phyloP scores from a whole-genome alignment of 2,329 filamentous ascomycete genomes.

The Colletotrichum cereale region DNA sequence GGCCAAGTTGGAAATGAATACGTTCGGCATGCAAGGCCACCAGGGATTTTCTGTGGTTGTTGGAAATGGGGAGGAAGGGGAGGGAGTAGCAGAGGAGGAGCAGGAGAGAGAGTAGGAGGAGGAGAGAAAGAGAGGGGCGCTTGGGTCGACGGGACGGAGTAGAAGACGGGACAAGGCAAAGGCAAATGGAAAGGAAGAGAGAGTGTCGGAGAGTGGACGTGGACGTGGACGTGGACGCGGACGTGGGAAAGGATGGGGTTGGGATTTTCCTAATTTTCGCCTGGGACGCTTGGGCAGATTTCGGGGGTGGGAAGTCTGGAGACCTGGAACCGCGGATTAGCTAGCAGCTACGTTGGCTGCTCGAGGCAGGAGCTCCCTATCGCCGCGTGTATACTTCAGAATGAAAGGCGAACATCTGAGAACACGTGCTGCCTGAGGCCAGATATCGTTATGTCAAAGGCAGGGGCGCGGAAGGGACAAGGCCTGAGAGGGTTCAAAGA shows the following conservation, averaged over 20 bases:
- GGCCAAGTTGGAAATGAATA: constrained; percentile 32
- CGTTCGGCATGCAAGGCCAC: constrained; percentile 36
- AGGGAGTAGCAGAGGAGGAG: constrained; percentile 14
- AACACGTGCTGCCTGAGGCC: constrained; percentile 39
- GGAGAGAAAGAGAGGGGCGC: constrained; percentile 22
- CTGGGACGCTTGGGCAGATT: constrained; percentile 41
- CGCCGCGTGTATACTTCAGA: constrained; percentile 37
- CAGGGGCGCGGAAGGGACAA: no score
- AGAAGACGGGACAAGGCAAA: constrained; percentile 29
- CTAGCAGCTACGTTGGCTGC: constrained; percentile 6
- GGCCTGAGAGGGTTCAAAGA: not conserved
- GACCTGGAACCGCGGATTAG: constrained; percentile 27
- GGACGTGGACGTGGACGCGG: constrained; percentile 33
- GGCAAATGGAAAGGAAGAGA: constrained; percentile 27
- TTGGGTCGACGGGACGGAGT: constrained; percentile 18
- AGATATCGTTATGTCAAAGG: not conserved
- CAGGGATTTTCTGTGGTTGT: constrained; percentile 30
- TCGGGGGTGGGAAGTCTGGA: constrained; percentile 35
- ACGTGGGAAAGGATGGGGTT: constrained; percentile 45
- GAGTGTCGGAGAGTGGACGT: constrained; percentile 21
- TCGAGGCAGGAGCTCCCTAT: constrained; percentile 8
- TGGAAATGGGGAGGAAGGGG: constrained; percentile 31
- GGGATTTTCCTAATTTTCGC: constrained; percentile 45
- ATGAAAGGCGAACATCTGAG: constrained; percentile 38
- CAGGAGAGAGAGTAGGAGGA: constrained; percentile 22